Evolutionary conservation across 495 filamentous ascomycete species (phyloP).

Genomic region (Annulohypoxylon moriforme): DNA sequence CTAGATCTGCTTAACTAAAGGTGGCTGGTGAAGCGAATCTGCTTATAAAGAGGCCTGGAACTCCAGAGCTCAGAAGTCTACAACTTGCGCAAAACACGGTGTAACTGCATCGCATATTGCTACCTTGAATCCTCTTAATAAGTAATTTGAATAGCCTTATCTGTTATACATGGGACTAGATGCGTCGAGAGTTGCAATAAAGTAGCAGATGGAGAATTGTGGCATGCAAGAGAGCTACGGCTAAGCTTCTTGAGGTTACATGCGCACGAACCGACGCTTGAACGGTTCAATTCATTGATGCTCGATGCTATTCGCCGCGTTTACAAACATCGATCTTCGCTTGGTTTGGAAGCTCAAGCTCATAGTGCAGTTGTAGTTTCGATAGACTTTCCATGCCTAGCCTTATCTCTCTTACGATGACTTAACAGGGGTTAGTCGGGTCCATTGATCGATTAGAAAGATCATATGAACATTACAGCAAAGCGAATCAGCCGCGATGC

Average conservation of each 20-base stretch:
- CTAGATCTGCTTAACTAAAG: conserved; percentile 6
- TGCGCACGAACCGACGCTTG: conserved; percentile 13
- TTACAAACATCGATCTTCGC: neutral
- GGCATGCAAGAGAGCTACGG: conserved; percentile 12
- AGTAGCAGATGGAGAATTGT: conserved; percentile 4
- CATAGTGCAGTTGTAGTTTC: neutral
- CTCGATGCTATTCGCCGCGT: conserved; percentile 1
- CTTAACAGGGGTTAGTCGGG: conserved; percentile 10
- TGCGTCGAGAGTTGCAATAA: conserved; percentile 4
- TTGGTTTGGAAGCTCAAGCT: conserved; percentile 9
- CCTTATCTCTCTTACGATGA: conserved; percentile 20
- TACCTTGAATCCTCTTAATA: neutral
- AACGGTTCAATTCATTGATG: conserved; percentile 27
- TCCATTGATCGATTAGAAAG: neutral
- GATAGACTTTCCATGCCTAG: neutral
- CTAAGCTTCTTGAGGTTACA: conserved; percentile 34
- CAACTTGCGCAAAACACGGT: conserved; percentile 1
- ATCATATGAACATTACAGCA: conserved; percentile 4
- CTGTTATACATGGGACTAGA: conserved; percentile 13
- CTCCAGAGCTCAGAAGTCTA: neutral
- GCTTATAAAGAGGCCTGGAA: neutral
- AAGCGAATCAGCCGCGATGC: conserved; percentile 30
- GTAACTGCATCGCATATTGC: neutral
- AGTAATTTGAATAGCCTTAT: conserved; percentile 22
- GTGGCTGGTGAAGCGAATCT: neutral